Conservation (phyloP, 106 monocot species). For the Platanthera guangdongensis region DNA sequence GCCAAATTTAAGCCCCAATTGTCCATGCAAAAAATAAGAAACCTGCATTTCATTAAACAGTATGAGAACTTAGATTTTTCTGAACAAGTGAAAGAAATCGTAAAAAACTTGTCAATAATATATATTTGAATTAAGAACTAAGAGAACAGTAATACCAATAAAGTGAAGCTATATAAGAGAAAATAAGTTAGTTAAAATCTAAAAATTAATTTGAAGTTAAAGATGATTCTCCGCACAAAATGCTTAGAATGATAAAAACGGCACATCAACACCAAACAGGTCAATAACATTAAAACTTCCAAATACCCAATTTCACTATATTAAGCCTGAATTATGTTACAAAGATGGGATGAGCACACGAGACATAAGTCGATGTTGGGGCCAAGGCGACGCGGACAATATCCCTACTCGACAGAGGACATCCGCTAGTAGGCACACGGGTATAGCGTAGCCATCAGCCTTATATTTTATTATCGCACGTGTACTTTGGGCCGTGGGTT, state of each 20-base stretch:
- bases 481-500: no score
- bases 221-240: no score
- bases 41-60: slow-evolving; percentile 39
- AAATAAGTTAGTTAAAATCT: background rate
- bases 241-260: no score
- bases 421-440: no score
- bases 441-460: no score
- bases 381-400: no score
- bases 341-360: no score
- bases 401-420: no score
- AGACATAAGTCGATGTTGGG: no score
- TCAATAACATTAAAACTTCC: no score
- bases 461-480: no score
- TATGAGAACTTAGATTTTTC: background rate
- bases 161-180: background rate
- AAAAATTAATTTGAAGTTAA: background rate
- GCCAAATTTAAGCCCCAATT: slow-evolving; percentile 50
- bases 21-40: slow-evolving; percentile 32
- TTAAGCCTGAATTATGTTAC: background rate
- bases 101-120: background rate
- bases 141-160: background rate
- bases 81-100: background rate
- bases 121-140: background rate
- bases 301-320: background rate
- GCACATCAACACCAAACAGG: no score